Percentiles rank a stretch among this genome's conserved stretches.
phyloP scores from a whole-genome alignment of 768 basidiomycete species.

The Auriscalpium orientale region DNA sequence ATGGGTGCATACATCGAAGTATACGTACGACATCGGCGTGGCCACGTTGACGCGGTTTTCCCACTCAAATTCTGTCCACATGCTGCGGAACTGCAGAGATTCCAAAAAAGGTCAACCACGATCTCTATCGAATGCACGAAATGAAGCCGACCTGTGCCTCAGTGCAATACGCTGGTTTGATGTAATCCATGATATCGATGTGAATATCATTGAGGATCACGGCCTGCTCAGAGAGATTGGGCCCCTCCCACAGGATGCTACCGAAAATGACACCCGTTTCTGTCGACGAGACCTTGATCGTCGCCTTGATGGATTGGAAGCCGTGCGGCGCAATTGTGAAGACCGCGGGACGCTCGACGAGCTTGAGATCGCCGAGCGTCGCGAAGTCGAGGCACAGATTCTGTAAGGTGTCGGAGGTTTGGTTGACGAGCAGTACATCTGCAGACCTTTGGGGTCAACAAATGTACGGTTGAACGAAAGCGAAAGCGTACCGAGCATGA shows the following conservation, averaged over 20 bases:
- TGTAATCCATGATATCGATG: conserved; percentile 98
- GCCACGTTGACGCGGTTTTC: conserved; percentile 97
- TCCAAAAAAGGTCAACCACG: background rate
- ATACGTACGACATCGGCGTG: conserved; percentile 68
- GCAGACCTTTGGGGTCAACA: background rate
- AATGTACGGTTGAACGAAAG: background rate
- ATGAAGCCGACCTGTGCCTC: conserved; percentile 69
- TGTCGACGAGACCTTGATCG: conserved; percentile 96
- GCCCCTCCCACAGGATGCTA: conserved; percentile 93
- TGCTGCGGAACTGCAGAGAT: conserved; percentile 71
- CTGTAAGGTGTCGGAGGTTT: conserved; percentile 88
- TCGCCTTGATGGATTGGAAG: conserved; percentile 98
- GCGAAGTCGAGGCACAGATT: conserved; percentile 97
- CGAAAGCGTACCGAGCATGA: conserved; percentile 61
- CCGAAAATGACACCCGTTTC: conserved; percentile 99
- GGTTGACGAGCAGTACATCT: conserved; percentile 97
- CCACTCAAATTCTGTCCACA: conserved; percentile 99
- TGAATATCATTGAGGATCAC: conserved; percentile 97
- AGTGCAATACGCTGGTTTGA: conserved; percentile 92
- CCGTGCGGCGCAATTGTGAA: conserved; percentile 93
- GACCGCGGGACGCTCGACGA: conserved; percentile 91
- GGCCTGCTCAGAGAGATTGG: conserved; percentile 78
- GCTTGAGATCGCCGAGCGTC: conserved; percentile 92
- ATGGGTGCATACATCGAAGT: conserved; percentile 1
- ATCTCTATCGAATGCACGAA: background rate